Evolutionary conservation across 108 stramenopile species (phyloP), one percentile per base, ranked within the genome.

Genomic region (Skeletonema potamos): DNA sequence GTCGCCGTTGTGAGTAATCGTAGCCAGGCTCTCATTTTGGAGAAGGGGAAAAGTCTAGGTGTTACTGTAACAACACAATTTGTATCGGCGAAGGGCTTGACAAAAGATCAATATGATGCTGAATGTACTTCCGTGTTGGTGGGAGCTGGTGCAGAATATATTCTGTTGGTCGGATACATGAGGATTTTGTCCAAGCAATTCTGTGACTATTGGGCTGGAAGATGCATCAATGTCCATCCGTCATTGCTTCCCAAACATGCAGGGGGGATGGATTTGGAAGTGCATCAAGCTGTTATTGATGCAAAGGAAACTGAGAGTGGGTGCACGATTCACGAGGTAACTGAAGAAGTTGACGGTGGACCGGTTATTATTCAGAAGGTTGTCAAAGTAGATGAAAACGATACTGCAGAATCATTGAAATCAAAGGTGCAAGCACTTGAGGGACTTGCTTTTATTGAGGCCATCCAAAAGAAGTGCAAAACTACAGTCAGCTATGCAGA

Each of bases 91-190:
- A 81, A 92, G 66, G 88, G 78, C 30, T 81, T 96, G 76, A 78
- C 82, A n/a, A 85, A 97, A 27, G 96, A 84, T 28, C 94, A 93
- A 54, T 97, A 87, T 66, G 99, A 99, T 79, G 92, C 92, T 1
- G 93, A 96, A 71, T 95, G 96, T 62, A 96, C 96, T 2, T 82
- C 85, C 8, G 86, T 82, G n/a, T 77, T 99, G 58, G 83, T 89
- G 30, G 93, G 84, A 22, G 95, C 92, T 34, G 97, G 96, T 28
- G 97, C 87, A 3, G 96, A 98, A 57, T 87, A 97, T 48, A 91
- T 99, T 26, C 72, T 99, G 32, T 84, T 94, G 62, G 93, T 99
- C n/a, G 99, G 99, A 27, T 99, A 97, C 95, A 99, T 99, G 99
- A 85, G 96, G 44, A 99, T 99, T 77, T 64, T 99, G 24, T 96